Base-by-base conservation (phyloP, 208 protist genomes). In the Trypanosoma mega region DNA sequence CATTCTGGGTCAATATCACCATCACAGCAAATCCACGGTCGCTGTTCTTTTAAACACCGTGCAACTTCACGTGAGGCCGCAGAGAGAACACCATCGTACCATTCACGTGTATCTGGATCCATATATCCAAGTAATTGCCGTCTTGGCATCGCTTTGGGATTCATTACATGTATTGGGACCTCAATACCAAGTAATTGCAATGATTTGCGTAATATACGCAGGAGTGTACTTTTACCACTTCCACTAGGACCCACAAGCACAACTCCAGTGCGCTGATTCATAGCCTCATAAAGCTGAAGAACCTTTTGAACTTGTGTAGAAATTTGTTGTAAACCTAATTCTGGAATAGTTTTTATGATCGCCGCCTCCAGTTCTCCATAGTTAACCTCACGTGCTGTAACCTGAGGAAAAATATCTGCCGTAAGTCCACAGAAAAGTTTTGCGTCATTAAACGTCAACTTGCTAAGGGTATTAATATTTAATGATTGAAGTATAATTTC, bases 31-130 rank as follows among this genome's bases (percentile, higher is more conserved):
- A 99, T 91, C 97, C 97, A 97, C 51, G 87, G 78, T 16, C 78
- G 72, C n/a, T 66, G 27, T 55, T 82, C 76, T 46, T 76, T 81
- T 11, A 84, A 71, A 68, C 82, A 68, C 69, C 88, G 93, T 64
- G 87, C 87, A 0, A 81, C 87, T 29, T 85, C 74, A 7, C 94
- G 74, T 82, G 97, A 98, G 6, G 98, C 85, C 12, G 83, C 65
- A 6, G 97, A 96, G 60, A 99, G 97, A n/a, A 99, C 96, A 39
- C 98, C 98, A 76, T 99, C 97, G 44, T 88, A 97, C 97, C 98
- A 99, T 69, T 99, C 98, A 18, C 97, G 94, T 5, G 98, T 99
- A 55, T 97, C 90, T 1, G 83, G 63, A 78, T 99, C 97, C 73
- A 99, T 95, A 67, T 90, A 86, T 59, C 97, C 97, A 47, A 98